These are phyloP conservation scores for Pseudogymnoascus sp. DNA, from an alignment of 2,329 filamentous ascomycete genomes.

Conservation along the genomic window DNA sequence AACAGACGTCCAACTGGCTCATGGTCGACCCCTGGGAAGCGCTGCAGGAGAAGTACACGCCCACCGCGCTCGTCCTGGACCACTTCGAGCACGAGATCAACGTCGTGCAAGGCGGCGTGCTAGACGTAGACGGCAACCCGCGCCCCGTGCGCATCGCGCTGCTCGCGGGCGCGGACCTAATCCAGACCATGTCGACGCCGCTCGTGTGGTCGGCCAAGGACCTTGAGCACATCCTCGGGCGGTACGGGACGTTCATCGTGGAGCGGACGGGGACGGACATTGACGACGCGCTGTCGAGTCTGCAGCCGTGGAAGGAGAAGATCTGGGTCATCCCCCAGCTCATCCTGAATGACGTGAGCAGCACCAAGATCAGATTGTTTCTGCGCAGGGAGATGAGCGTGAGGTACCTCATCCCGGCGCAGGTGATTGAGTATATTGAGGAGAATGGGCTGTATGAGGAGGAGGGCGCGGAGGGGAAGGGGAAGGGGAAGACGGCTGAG, in stretches of 20 bases:
- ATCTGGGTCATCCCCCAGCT: conserved; percentile 83
- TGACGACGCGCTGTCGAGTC: conserved; percentile 72
- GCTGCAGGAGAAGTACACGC: conserved; percentile 74
- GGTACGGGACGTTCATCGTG: conserved; percentile 78
- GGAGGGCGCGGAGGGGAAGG: conserved; percentile 19
- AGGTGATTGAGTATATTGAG: conserved; percentile 67
- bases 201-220: conserved; percentile 79
- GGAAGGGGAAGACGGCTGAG: conserved; percentile 15
- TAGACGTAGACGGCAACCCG: conserved; percentile 56
- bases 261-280: conserved; percentile 83
- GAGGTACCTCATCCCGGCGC: conserved; percentile 64
- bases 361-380: conserved; percentile 73
- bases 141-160: conserved; percentile 64
- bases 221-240: conserved; percentile 71
- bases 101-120: conserved; percentile 62
- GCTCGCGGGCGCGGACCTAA: conserved; percentile 69
- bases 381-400: conserved; percentile 74
- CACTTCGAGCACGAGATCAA: conserved; percentile 92
- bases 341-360: conserved; percentile 78
- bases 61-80: conserved; percentile 81
- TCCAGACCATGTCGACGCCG: conserved; percentile 59
- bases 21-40: conserved; percentile 89
- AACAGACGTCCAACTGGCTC: conserved; percentile 64
- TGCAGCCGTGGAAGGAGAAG: conserved; percentile 77
- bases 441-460: conserved; percentile 58